These are phyloP conservation scores for Cymbopogon flexuosus DNA, from an alignment of 202 grass and related monocot species.

Conservation along the genomic window DNA sequence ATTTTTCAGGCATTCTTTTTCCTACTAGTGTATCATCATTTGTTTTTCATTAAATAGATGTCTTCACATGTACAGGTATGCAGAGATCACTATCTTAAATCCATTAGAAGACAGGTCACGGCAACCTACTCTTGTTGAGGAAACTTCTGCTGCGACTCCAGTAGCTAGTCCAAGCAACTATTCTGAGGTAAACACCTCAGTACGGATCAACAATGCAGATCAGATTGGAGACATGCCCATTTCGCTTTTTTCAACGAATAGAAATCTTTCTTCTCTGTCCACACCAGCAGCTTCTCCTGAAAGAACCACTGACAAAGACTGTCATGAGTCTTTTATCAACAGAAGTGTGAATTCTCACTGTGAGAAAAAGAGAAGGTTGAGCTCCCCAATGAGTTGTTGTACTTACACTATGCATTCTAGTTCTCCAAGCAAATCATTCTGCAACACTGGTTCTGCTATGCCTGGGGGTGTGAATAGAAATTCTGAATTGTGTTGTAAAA, in stretches of 20 bases:
- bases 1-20: slow-evolving; percentile 14
- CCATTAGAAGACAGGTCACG: slow-evolving; percentile 34
- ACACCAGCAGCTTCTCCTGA: slow-evolving; percentile 55
- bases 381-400: slow-evolving; percentile 34
- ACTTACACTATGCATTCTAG: slow-evolving; percentile 37
- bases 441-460: slow-evolving; percentile 20
- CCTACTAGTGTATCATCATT: neutral
- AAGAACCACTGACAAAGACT: slow-evolving; percentile 31
- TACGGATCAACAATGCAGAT: slow-evolving; percentile 14
- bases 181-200: slow-evolving; percentile 28
- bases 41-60: slow-evolving; percentile 19
- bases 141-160: slow-evolving; percentile 11
- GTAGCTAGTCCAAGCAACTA: slow-evolving; percentile 31
- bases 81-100: slow-evolving; percentile 33
- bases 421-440: slow-evolving; percentile 33
- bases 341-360: slow-evolving; percentile 55
- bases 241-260: slow-evolving; percentile 38
- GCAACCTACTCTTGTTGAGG: slow-evolving; percentile 19
- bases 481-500: slow-evolving; percentile 24
- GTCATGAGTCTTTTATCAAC: slow-evolving; percentile 50
- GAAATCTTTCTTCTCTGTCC: slow-evolving; percentile 46
- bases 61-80: slow-evolving; percentile 42
- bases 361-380: slow-evolving; percentile 70
- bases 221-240: slow-evolving; percentile 22
- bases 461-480: slow-evolving; percentile 25